Conservation (phyloP, 805 yeast genomes). For the Candida broadrunensis region DNA sequence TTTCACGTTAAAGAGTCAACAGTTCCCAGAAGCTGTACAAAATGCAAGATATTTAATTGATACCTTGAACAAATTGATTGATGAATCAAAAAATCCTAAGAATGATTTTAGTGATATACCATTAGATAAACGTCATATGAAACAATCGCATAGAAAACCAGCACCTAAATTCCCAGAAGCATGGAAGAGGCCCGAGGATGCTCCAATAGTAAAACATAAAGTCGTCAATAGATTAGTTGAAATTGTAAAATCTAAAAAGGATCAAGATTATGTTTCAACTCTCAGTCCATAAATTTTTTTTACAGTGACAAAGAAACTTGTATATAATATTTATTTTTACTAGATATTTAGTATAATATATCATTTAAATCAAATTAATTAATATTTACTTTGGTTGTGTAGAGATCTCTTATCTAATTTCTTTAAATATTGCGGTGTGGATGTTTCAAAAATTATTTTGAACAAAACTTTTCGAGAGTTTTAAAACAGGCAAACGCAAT, state of each 20-base stretch:
- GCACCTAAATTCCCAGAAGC: slow-evolving; percentile 63
- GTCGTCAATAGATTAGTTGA: slow-evolving; percentile 32
- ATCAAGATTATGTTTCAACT: slow-evolving; percentile 25
- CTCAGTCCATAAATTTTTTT: slow-evolving; percentile 16
- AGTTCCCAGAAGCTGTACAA: slow-evolving; percentile 76
- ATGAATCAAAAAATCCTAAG: slow-evolving; percentile 62
- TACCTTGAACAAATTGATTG: slow-evolving; percentile 56
- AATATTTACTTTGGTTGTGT: no score
- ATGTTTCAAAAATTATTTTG: no score
- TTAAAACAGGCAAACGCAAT: no score
- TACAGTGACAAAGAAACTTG: no score
- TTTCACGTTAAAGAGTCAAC: slow-evolving; percentile 63
- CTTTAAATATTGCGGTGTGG: no score
- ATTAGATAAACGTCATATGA: slow-evolving; percentile 71
- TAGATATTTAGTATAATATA: no score
- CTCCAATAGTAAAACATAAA: slow-evolving; percentile 48
- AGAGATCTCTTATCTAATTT: no score
- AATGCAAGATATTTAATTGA: slow-evolving; percentile 74
- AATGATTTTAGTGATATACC: slow-evolving; percentile 78
- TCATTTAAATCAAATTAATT: no score
- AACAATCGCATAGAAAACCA: slow-evolving; percentile 25
- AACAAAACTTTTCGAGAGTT: no score
- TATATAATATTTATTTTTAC: no score
- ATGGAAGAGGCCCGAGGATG: slow-evolving; percentile 71
- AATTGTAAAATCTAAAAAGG: slow-evolving; percentile 28